Conservation (phyloP, 202 grass and related monocot species). For the Elaeis oleifera region DNA sequence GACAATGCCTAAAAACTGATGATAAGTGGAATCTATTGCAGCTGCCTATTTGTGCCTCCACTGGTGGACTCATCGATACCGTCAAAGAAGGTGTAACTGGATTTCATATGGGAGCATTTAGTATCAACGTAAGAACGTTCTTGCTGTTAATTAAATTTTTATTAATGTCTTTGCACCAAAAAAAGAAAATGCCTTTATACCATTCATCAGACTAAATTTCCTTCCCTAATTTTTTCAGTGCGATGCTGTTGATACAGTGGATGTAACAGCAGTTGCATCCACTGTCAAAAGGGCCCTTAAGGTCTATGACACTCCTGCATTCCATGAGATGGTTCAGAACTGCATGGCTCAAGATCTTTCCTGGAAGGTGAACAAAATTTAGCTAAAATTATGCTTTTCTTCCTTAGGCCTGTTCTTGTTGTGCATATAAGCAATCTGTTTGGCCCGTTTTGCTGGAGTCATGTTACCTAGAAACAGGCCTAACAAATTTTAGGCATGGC, state of each 20-base stretch:
- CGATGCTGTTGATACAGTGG: constrained; percentile 48
- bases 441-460: too few species aligned
- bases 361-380: constrained; percentile 51
- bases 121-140: constrained; percentile 40
- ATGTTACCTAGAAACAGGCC: too few species aligned
- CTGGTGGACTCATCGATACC: constrained; percentile 78
- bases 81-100: constrained; percentile 56
- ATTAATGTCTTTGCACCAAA: not conserved
- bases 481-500: too few species aligned
- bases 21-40: constrained; percentile 22
- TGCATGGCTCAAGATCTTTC: constrained; percentile 81
- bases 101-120: constrained; percentile 71
- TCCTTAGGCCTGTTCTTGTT: not conserved
- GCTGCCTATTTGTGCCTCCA: constrained; percentile 47
- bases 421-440: too few species aligned
- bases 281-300: constrained; percentile 55
- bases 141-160: constrained; percentile 3
- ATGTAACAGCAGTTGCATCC: constrained; percentile 40
- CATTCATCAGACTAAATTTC: not conserved
- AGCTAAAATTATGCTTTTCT: not conserved
- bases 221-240: constrained; percentile 40
- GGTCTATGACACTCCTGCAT: constrained; percentile 31
- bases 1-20: not conserved
- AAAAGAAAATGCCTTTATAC: not conserved
- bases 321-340: constrained; percentile 65